These are phyloP conservation scores for Paramarasmius palmivorus DNA, from an alignment of 1,284 basidiomycete species.

Conservation along the genomic window DNA sequence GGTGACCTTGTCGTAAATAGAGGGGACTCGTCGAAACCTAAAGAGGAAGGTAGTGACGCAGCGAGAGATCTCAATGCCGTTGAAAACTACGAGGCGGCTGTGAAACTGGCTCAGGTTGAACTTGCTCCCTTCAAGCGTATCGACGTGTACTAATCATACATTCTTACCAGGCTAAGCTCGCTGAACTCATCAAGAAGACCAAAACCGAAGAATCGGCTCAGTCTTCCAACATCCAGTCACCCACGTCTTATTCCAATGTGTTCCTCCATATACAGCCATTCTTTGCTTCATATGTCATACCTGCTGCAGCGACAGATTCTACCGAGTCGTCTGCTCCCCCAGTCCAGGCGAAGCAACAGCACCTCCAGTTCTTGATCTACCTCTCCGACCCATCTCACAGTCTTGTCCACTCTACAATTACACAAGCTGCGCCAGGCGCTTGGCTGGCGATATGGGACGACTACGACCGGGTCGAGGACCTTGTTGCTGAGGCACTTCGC, in stretches of 20 bases:
- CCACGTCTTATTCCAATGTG: slow-evolving; percentile 88
- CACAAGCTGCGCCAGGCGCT: slow-evolving; percentile 76
- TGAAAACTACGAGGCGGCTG: slow-evolving; percentile 81
- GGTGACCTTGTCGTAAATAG: slow-evolving; percentile 89
- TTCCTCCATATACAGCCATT: slow-evolving; percentile 94
- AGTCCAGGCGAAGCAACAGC: slow-evolving; percentile 37
- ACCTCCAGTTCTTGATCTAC: slow-evolving; percentile 85
- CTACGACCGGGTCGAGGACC: slow-evolving; percentile 95
- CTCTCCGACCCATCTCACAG: slow-evolving; percentile 82
- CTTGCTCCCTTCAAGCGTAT: background rate
- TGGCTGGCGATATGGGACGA: slow-evolving; percentile 91
- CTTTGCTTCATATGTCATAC: slow-evolving; percentile 57
- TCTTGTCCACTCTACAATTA: slow-evolving; percentile 73
- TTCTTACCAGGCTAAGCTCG: slow-evolving; percentile 67
- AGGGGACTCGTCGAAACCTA: slow-evolving; percentile 74
- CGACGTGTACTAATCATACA: background rate
- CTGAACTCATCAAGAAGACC: slow-evolving; percentile 72
- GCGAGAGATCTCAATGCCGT: slow-evolving; percentile 79
- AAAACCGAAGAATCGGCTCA: slow-evolving; percentile 37
- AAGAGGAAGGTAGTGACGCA: slow-evolving; percentile 42
- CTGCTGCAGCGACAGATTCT: slow-evolving; percentile 24
- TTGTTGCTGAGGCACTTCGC: slow-evolving; percentile 82
- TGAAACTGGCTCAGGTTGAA: slow-evolving; percentile 77
- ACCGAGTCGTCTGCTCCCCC: slow-evolving; percentile 22
- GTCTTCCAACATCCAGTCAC: slow-evolving; percentile 54